A percentile compares a stretch with the other conserved stretches of the same genome.
Evolutionary conservation across 345 rosid genomes (phyloP).

Genomic region (Murraya koenigii): DNA sequence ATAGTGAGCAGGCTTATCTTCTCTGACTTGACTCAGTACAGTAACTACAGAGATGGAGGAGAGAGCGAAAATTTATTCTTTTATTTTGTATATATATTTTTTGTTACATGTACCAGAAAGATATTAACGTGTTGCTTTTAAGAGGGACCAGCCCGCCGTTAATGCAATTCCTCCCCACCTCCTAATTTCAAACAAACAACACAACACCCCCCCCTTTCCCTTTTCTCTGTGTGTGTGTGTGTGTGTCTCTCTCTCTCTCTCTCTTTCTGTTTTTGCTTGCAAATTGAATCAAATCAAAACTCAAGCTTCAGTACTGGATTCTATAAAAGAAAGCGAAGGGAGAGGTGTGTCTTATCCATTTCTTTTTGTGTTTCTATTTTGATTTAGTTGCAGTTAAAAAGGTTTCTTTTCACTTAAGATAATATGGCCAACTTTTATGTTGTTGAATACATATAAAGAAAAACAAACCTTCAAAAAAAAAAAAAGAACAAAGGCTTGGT

Average conservation of each 20-base stretch:
- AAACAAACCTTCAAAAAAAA: no score
- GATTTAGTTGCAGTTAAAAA: slow-evolving; percentile 4
- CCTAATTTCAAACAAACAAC: background rate
- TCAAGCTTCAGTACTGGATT: slow-evolving; percentile 12
- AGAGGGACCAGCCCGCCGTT: slow-evolving; percentile 45
- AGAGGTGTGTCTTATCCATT: slow-evolving; percentile 12
- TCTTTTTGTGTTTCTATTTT: background rate
- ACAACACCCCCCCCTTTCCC: background rate
- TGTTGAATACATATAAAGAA: background rate
- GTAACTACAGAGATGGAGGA: background rate
- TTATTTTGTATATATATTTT: no score
- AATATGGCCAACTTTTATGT: background rate
- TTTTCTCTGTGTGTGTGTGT: no score
- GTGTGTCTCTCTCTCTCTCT: background rate
- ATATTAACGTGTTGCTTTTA: slow-evolving; percentile 14
- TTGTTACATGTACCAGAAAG: background rate
- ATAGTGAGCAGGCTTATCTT: slow-evolving; percentile 23
- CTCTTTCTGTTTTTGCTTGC: background rate
- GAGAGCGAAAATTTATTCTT: background rate
- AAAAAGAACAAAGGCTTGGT: no score
- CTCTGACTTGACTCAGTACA: slow-evolving; percentile 19
- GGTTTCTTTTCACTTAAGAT: slow-evolving; percentile 9
- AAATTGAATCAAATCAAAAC: background rate
- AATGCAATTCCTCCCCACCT: slow-evolving; percentile 17
- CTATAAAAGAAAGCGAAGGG: background rate